These are phyloP conservation scores for Tetrahymena borealis DNA, from an alignment of 73 alveolate genomes.

Conservation along the genomic window DNA sequence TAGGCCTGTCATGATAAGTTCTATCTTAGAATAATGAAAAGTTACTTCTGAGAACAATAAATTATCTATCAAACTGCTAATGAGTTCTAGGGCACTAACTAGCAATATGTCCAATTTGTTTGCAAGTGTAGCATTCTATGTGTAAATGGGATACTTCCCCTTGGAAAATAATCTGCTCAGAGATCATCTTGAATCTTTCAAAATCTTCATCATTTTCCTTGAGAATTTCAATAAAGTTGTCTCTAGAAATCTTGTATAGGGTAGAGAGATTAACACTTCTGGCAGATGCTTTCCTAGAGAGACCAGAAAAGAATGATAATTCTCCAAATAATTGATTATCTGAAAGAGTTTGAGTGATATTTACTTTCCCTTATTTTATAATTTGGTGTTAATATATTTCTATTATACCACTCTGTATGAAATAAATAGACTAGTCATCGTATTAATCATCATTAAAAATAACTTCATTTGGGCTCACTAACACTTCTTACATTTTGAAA, in stretches of 20 bases:
- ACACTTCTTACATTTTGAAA: neutral
- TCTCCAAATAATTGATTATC: conserved; percentile 22
- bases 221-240: neutral
- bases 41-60: neutral
- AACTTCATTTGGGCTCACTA: neutral
- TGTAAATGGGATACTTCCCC: neutral
- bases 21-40: neutral
- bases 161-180: neutral
- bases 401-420: neutral
- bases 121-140: neutral
- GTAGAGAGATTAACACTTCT: neutral
- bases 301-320: conserved; percentile 14
- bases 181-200: neutral
- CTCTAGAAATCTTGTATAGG: neutral
- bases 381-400: neutral
- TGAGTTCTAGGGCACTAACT: neutral
- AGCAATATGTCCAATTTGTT: neutral
- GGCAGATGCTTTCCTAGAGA: conserved; percentile 31
- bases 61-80: neutral
- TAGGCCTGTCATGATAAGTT: neutral
- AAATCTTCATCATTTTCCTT: neutral
- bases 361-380: neutral
- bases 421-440: neutral
- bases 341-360: neutral
- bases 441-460: neutral